Evolutionary conservation across 805 yeast genomes (phyloP), one percentile per base, ranked within the genome.

Genomic region (Ogataea ramenticola): DNA sequence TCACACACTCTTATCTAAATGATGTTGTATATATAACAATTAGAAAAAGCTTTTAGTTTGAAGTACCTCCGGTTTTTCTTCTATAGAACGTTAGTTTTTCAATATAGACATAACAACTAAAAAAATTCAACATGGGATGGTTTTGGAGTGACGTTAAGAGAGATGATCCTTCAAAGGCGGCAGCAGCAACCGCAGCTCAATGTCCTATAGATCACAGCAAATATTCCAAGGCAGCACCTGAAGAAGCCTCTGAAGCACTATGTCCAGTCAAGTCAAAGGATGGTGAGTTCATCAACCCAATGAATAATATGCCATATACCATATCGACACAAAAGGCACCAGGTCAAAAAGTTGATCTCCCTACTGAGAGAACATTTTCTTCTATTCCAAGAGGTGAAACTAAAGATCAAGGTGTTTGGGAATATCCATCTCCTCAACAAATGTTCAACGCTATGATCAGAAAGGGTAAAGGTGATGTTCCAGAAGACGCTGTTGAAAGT

Each of bases 341-440:
- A 1, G 95, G 95, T 24, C 99, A 93, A 64, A 77, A 74, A 47
- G 53, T 86, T 33, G 79, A 76, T 31, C 69, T 93, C 29, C 89
- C 97, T 10, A 86, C 93, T 0, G 86, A 84, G 36, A 78, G 96
- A 53, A 84, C 95, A 1, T 63, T 81, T 33, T 87, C 96, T 15
- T 67, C 87, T 1, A 93, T 93, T 43, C 99, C 99, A 19, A 75
- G 87, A 49, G 98, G 98, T 26, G 76, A 70, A 26, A 58, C 60
- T 14, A 70, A 67, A 2, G 71, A 68, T 10, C 80, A 79, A 48
- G 95, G 95, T 2, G 79, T 82, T 40, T 93, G 99, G 99, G 99
- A 93, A 65, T 93, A 93, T 60, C 99, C 99, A 2, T 87, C 96
- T 2, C 99, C 99, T 1, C 99, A 93, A 65, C 99, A 93, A 62